A percentile compares a stretch with the other conserved stretches of the same genome.
These are phyloP conservation scores for Vitis labrusca DNA, from an alignment of 164 flowering plant species.

Conservation along the genomic window DNA sequence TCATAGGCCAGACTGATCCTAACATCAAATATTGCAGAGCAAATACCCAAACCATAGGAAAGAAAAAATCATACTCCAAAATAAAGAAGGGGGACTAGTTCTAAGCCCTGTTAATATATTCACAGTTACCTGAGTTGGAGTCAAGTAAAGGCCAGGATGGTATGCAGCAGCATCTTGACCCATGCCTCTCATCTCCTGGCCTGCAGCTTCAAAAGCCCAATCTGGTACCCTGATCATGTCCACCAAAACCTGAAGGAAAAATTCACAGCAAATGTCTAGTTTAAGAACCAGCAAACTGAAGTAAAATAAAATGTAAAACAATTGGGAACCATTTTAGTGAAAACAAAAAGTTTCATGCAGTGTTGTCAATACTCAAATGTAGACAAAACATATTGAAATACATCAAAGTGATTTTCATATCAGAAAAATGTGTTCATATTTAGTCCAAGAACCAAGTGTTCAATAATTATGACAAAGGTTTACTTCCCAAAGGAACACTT, in stretches of 20 bases:
- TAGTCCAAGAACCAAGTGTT: too few species aligned
- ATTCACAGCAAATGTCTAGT: not conserved
- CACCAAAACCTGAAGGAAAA: slow-evolving; percentile 61
- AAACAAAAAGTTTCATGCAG: too few species aligned
- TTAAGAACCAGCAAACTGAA: not conserved
- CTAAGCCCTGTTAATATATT: not conserved
- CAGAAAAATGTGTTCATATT: too few species aligned
- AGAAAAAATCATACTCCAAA: not conserved
- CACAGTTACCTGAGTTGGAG: slow-evolving; percentile 75
- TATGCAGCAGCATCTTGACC: slow-evolving; percentile 91
- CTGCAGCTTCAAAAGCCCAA: slow-evolving; percentile 99
- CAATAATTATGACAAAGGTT: too few species aligned
- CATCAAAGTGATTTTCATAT: too few species aligned
- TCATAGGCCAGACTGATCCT: too few species aligned
- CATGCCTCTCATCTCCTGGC: slow-evolving; percentile 94
- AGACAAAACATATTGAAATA: too few species aligned
- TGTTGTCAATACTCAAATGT: too few species aligned
- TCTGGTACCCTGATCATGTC: slow-evolving; percentile 96
- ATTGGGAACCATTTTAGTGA: too few species aligned
- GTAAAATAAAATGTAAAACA: not conserved
- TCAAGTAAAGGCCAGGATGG: slow-evolving; percentile 89
- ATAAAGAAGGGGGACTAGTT: not conserved
- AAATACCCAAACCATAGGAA: not conserved
- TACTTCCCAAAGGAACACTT: too few species aligned
- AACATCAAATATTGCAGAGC: not conserved